Base-by-base conservation (phyloP, 352 stramenopile genomes). In the Phytophthora ohioensis region DNA sequence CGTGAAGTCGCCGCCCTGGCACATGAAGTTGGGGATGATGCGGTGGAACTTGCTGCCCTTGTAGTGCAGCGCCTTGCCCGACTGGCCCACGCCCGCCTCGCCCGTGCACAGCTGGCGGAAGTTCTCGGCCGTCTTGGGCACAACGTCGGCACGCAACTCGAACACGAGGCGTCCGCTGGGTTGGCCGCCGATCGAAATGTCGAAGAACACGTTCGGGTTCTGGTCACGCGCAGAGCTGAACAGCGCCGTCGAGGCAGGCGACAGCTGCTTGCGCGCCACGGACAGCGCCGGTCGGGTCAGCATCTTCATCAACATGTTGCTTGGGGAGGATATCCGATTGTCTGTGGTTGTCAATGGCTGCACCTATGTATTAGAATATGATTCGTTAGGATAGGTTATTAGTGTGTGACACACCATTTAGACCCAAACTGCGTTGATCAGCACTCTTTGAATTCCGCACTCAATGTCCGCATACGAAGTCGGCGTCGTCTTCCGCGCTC, bases 81-180 rank as follows among this genome's bases (percentile, higher is more conserved):
- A 81, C 57, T 87, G 81, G 57, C 95, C 92, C 30, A 90, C 73
- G 60, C 95, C 96, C n/a, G 97, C 97, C 76, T 99, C 98, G 63
- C 97, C 98, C 48, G 97, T 99, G 90, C 97, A 99, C 11, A 99
- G 81, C 64, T 91, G 82, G 39, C 94, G 82, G 79, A 99, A 99
- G 82, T 99, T 99, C 75, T 99, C 97, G 38, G 97, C 98, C 34
- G 98, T 99, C 78, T 99, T 99, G 17, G 98, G 98, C 56, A 97
- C 97, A 31, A 98, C 92, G 70, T 99, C 95, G 9, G 90, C 91
- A 81, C 96, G 98, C 47, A 99, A 76, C 78, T 97, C 83, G 57
- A 98, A 96, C 1, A 93, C 79, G 36, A 98, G 88, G 43, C 93
- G 87, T 3, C 93, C 92, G 4, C 80, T 84, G 12, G 87, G 53